phyloP scores from a whole-genome alignment of 352 stramenopile species.

The Globisporangium cystogenes region DNA sequence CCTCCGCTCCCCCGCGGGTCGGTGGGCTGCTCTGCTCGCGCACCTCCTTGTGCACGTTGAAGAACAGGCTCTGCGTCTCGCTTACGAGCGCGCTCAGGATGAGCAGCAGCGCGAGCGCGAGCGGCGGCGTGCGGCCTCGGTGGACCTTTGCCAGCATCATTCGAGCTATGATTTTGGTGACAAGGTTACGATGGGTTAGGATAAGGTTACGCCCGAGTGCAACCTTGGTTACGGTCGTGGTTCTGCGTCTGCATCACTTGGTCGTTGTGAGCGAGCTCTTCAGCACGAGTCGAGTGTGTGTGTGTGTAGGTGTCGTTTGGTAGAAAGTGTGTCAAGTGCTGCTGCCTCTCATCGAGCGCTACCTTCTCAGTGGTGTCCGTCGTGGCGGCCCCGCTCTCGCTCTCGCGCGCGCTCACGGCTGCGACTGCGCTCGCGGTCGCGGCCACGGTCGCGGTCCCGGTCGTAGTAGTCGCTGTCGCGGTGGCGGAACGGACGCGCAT shows the following conservation, averaged over 20 bases:
- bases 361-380: slow-evolving; percentile 4
- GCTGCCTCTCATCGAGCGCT: no score
- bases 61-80: slow-evolving; percentile 40
- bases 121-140: slow-evolving; percentile 7
- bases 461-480: slow-evolving; percentile 22
- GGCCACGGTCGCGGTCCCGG: slow-evolving; percentile 17
- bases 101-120: slow-evolving; percentile 24
- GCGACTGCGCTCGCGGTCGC: slow-evolving; percentile 15
- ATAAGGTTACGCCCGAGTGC: no score
- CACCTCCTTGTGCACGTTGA: slow-evolving; percentile 55
- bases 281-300: no score
- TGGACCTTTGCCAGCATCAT: neutral
- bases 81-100: slow-evolving; percentile 12
- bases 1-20: no score
- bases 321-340: no score
- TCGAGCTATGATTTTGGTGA: no score
- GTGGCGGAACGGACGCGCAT: slow-evolving; percentile 8
- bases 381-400: slow-evolving; percentile 8
- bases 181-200: no score
- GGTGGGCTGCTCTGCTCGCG: no score
- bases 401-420: slow-evolving; percentile 11
- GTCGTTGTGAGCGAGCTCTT: no score
- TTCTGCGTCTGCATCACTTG: no score
- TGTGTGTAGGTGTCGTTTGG: no score
- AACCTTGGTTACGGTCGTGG: no score